phyloP scores from a whole-genome alignment of 768 basidiomycete species.

The Lentinula sp. region DNA sequence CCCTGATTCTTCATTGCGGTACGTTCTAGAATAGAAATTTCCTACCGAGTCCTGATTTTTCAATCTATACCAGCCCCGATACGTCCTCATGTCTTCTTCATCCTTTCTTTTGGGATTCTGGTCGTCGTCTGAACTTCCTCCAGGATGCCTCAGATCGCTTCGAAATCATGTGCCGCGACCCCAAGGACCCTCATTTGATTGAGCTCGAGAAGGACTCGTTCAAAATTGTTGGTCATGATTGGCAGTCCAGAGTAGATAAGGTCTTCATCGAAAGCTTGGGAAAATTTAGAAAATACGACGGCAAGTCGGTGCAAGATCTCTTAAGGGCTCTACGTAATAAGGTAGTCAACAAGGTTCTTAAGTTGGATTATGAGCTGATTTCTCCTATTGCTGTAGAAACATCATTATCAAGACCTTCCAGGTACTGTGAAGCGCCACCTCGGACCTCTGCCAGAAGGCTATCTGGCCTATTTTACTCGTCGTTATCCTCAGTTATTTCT shows the following conservation, averaged over 20 bases:
- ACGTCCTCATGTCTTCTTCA: conserved; percentile 84
- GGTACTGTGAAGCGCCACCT: conserved; percentile 85
- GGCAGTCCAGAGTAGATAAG: conserved; percentile 83
- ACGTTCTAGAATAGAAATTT: conserved; percentile 19
- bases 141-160: conserved; percentile 97
- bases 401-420: conserved; percentile 72
- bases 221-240: conserved; percentile 82
- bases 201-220: conserved; percentile 66
- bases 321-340: conserved; percentile 93
- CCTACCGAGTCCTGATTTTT: conserved; percentile 2
- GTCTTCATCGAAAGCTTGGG: conserved; percentile 91
- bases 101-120: conserved; percentile 96
- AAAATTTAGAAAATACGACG: conserved; percentile 97
- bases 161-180: conserved; percentile 95
- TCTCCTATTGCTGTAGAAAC: conserved; percentile 9
- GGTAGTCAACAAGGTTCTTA: conserved; percentile 19
- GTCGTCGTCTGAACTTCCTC: conserved; percentile 82
- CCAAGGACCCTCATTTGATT: conserved; percentile 70
- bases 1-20: conserved; percentile 73
- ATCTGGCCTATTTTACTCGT: conserved; percentile 86
- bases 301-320: conserved; percentile 84
- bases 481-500: conserved; percentile 90
- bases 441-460: conserved; percentile 90
- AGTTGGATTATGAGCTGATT: not conserved
- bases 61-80: conserved; percentile 56